Evolutionary conservation across 140 eudicot species (phyloP).

Genomic region (Ambrosia hybrid): DNA sequence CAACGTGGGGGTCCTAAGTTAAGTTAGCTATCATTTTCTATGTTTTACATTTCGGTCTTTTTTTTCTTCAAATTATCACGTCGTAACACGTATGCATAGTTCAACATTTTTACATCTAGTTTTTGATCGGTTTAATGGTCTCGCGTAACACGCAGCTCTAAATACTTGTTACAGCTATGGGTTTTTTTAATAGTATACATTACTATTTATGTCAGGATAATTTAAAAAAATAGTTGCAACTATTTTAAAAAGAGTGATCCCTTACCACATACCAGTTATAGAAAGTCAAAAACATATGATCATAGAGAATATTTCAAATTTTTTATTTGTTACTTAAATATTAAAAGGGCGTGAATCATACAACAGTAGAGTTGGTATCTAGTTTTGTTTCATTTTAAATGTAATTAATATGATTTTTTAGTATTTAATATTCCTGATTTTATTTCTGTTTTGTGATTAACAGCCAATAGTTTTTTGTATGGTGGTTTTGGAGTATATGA

Average conservation of each 20-base stretch:
- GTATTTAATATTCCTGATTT: background rate
- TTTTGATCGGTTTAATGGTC: no score
- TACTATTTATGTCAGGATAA: background rate
- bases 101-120: no score
- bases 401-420: background rate
- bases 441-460: background rate
- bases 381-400: background rate
- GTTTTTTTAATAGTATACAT: no score
- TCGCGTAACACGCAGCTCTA: no score
- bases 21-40: no score
- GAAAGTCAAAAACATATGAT: slow-evolving; percentile 11
- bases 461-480: no score
- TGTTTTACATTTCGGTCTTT: no score
- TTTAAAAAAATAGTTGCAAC: background rate
- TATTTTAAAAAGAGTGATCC: background rate
- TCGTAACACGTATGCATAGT: no score
- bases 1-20: no score
- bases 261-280: background rate
- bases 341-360: slow-evolving; percentile 21
- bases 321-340: background rate
- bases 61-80: no score
- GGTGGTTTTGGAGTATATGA: no score
- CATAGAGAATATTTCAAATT: background rate
- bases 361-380: slow-evolving; percentile 10
- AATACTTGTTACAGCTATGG: no score